Evolutionary conservation across 2,329 filamentous ascomycete species (phyloP), one percentile per base, ranked within the genome.

Genomic region (Ophiostoma quercus): DNA sequence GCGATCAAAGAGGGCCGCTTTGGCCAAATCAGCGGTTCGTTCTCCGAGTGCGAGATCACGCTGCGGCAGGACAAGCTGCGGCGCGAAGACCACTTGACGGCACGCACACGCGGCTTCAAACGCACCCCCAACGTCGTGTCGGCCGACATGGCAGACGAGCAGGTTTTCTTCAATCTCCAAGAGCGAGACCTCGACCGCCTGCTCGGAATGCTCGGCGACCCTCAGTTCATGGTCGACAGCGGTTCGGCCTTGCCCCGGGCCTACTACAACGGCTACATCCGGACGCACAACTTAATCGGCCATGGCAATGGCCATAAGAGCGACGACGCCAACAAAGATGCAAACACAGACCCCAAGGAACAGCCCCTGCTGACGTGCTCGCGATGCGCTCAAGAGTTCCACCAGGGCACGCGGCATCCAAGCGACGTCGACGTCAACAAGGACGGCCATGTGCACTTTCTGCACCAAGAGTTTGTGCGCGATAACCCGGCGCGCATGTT

Each of bases 191-290:
- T 73, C 12, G 71, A 72, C 47, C 51, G 66, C 3, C 14, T 70
- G n/a, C 57, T 72, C 9, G 29, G 0, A 7, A 32, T 73, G 19
- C 51, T 73, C 4, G n/a, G 39, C 3, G 1, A n/a, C 4, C 4
- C 32, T 0, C 25, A 25, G 6, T 72, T 73, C 19, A 14, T 62
- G 7, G 11, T 5, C 1, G 14, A 22, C 41, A 47, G 57, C 67
- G 66, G 62, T 12, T 73, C 57, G 3, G n/a, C 14, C 3, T 3
- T 51, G n/a, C 70, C 71, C 16, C n/a, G 25, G 14, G 25, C 29
- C 68, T 73, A 73, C 69, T 70, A 69, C 32, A 11, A 51, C 22
- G 67, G 51, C 29, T 73, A 73, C 57, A 66, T 70, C 29, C 8
- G 39, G 12, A 51, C 70, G 11, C 72, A 73, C 57, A 34, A 39